Evolutionary conservation across 306 rosid species (phyloP), one percentile per base, ranked within the genome.

Genomic region (Datisca glomerata): DNA sequence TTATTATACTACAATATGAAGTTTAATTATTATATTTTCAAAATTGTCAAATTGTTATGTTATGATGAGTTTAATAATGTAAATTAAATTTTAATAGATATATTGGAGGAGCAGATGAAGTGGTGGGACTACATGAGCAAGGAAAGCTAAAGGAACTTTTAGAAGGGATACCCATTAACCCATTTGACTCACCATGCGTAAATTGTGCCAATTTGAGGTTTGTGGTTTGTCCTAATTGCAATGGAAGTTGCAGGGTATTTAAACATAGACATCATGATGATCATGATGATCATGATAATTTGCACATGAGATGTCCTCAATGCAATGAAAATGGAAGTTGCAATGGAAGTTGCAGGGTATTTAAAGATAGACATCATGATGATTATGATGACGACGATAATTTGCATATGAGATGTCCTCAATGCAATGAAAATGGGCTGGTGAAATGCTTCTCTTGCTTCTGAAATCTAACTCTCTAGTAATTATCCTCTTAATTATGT

Each of bases 271-370:
- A 70, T 12, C 37, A 41, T 8, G 15, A 10, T 8, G 18, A 29
- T 19, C 29, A 63, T 24, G 34, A 20, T 18, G 44, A 59, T 27
- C 53, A 51, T 11, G n/a, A n/a, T n/a, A n/a, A n/a, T n/a, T 55
- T 51, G 33, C 66, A 52, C 54, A 25, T 61, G 21, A 82, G 70
- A 50, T 89, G 98, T 54, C 47, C 73, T 20, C 64, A 70, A 6
- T 89, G 98, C 49, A 89, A 89, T 23, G 98, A 89, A 45, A 89
- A 89, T 57, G 98, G 98, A n/a, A n/a, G n/a, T n/a, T n/a, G n/a
- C n/a, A n/a, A n/a, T n/a, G n/a, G n/a, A 4, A 78, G 93, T 41
- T 53, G 93, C 57, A 89, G 70, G 61, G 66, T 80, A 41, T 64
- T 72, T n/a, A 33, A n/a, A 41, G 70, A 60, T 4, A 49, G 44